phyloP scores from a whole-genome alignment of 495 filamentous ascomycete genomes.

The Neurospora terricola region DNA sequence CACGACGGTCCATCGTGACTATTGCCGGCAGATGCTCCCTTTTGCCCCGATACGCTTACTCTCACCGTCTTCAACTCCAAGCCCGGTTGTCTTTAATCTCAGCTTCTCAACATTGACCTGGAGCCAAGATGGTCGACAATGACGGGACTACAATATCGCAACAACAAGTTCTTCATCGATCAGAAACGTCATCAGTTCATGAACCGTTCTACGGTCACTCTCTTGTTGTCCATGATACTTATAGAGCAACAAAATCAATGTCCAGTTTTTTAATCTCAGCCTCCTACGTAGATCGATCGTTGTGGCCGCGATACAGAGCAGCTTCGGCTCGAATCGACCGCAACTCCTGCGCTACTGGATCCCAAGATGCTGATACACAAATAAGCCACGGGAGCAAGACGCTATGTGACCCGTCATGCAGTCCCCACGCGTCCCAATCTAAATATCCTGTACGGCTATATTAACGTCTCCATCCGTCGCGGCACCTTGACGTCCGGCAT shows the following conservation, averaged over 20 bases:
- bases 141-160: neutral
- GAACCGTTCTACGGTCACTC: neutral
- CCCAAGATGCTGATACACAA: neutral
- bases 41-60: neutral
- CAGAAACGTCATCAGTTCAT: neutral
- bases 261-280: neutral
- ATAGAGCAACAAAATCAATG: neutral
- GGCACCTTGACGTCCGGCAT: neutral
- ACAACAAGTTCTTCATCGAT: neutral
- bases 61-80: neutral
- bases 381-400: neutral
- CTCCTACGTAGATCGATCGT: neutral
- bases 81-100: neutral
- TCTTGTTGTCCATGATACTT: neutral
- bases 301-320: neutral
- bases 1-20: neutral
- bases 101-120: neutral
- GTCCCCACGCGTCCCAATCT: neutral
- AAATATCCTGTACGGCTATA: neutral
- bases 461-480: neutral
- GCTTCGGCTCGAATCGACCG: neutral
- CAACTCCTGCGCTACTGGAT: neutral
- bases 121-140: neutral
- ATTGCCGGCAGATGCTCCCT: neutral
- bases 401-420: neutral